Conservation (phyloP, 257 asterid species). For the Rehmannia glutinosa region DNA sequence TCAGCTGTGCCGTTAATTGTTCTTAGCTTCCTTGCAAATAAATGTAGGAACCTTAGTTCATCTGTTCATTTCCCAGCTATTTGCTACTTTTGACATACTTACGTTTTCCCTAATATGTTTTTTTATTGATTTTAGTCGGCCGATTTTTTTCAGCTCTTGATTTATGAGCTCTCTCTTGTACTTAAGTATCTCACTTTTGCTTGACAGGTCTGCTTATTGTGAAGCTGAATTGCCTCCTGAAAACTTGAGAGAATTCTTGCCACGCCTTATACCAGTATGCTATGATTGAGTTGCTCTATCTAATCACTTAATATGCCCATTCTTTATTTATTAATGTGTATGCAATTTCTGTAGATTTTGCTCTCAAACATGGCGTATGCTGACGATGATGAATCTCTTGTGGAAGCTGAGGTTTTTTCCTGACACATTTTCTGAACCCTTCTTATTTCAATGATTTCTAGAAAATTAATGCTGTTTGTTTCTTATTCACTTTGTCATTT, state of each 20-base stretch:
- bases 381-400: conserved; percentile 90
- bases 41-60: neutral
- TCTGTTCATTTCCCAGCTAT: neutral
- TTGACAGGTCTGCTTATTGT: conserved; percentile 90
- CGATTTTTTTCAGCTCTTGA: too few species aligned
- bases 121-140: neutral
- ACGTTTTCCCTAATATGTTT: neutral
- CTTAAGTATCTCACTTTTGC: conserved; percentile 12
- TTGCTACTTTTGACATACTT: conserved; percentile 4
- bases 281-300: conserved; percentile 6
- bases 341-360: conserved; percentile 44
- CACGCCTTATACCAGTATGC: conserved; percentile 86
- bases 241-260: conserved; percentile 82
- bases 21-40: neutral
- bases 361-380: conserved; percentile 93
- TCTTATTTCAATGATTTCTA: neutral
- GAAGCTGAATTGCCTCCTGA: conserved; percentile 95
- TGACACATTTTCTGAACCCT: conserved; percentile 12
- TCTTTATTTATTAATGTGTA: neutral
- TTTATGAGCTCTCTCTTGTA: too few species aligned
- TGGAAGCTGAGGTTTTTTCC: conserved; percentile 84
- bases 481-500: conserved; percentile 20
- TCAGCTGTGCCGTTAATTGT: neutral
- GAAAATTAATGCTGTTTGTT: conserved; percentile 12
- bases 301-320: neutral